Evolutionary conservation across 768 basidiomycete genomes (phyloP).

Genomic region (Zangia roseola): DNA sequence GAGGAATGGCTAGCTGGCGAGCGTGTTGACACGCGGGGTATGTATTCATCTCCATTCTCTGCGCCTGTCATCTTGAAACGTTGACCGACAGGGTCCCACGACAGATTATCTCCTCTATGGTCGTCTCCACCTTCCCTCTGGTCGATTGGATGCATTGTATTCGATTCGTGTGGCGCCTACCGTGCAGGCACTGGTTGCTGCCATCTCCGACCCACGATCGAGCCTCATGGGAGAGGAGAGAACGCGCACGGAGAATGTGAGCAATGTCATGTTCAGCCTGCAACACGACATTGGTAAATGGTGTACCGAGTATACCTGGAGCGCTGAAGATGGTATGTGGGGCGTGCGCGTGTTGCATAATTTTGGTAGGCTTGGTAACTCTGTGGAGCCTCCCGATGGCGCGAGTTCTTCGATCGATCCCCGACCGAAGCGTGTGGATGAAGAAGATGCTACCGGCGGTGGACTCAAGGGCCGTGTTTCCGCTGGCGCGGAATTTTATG

Average conservation of each 20-base stretch:
- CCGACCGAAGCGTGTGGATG: constrained; percentile 80
- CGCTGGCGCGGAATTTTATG: constrained; percentile 90
- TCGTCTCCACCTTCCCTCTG: constrained; percentile 84
- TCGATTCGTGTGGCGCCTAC: constrained; percentile 79
- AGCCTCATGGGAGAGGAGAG: constrained; percentile 40
- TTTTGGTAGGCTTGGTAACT: constrained; percentile 68
- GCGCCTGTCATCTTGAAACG: constrained; percentile 10
- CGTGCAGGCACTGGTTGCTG: constrained; percentile 78
- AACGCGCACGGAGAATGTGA: constrained; percentile 47
- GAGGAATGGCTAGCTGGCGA: constrained; percentile 84
- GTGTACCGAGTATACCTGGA: constrained; percentile 93
- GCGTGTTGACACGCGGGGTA: constrained; percentile 74
- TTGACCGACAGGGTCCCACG: constrained; percentile 19
- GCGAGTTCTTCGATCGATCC: constrained; percentile 21
- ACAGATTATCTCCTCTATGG: constrained; percentile 94
- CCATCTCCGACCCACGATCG: constrained; percentile 78
- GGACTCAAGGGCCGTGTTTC: constrained; percentile 89
- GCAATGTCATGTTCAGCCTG: constrained; percentile 77
- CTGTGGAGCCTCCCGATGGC: constrained; percentile 38
- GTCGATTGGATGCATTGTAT: constrained; percentile 86
- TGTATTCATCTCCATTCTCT: constrained; percentile 19
- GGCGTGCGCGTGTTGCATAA: constrained; percentile 88
- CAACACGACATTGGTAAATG: constrained; percentile 93
- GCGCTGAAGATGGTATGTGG: constrained; percentile 92
- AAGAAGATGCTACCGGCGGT: constrained; percentile 90